These are phyloP conservation scores for Fomitopsis pulvina DNA, from an alignment of 768 basidiomycete genomes.

Conservation along the genomic window DNA sequence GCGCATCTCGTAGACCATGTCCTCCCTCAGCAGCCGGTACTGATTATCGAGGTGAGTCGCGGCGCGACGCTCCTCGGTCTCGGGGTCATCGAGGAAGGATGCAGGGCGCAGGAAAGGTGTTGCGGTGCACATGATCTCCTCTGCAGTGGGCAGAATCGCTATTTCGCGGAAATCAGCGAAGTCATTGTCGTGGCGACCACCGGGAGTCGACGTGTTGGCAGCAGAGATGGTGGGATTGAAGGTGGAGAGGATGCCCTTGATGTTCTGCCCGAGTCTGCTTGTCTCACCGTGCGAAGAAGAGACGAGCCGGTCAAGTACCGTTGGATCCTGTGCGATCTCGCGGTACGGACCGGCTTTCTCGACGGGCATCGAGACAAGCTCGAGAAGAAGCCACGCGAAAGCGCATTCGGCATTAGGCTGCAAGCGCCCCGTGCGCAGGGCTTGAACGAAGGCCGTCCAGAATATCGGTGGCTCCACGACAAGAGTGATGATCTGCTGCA, in stretches of 20 bases:
- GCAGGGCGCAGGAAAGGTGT: slow-evolving; percentile 44
- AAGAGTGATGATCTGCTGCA: slow-evolving; percentile 31
- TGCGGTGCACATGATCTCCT: slow-evolving; percentile 43
- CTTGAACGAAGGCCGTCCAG: slow-evolving; percentile 28
- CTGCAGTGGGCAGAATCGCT: slow-evolving; percentile 56
- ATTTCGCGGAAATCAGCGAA: slow-evolving; percentile 53
- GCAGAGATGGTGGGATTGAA: slow-evolving; percentile 15
- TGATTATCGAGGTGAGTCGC: slow-evolving; percentile 57
- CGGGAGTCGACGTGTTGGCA: slow-evolving; percentile 33
- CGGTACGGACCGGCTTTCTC: slow-evolving; percentile 31
- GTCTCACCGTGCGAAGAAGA: slow-evolving; percentile 20
- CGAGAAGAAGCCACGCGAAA: slow-evolving; percentile 45
- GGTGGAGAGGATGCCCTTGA: slow-evolving; percentile 33
- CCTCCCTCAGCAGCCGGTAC: slow-evolving; percentile 59
- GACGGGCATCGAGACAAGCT: slow-evolving; percentile 37
- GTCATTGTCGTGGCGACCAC: slow-evolving; percentile 69
- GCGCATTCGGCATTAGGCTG: slow-evolving; percentile 26
- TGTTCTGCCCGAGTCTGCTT: slow-evolving; percentile 28
- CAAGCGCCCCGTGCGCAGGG: slow-evolving; percentile 14
- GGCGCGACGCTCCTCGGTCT: slow-evolving; percentile 29
- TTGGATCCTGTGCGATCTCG: slow-evolving; percentile 27
- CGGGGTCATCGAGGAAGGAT: slow-evolving; percentile 36
- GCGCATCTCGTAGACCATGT: slow-evolving; percentile 50
- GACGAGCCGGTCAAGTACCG: slow-evolving; percentile 22
- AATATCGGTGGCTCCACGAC: slow-evolving; percentile 48